Evolutionary conservation across 2,329 filamentous ascomycete species (phyloP), one percentile per base, ranked within the genome.

Genomic region (Exserohilum rostratum): DNA sequence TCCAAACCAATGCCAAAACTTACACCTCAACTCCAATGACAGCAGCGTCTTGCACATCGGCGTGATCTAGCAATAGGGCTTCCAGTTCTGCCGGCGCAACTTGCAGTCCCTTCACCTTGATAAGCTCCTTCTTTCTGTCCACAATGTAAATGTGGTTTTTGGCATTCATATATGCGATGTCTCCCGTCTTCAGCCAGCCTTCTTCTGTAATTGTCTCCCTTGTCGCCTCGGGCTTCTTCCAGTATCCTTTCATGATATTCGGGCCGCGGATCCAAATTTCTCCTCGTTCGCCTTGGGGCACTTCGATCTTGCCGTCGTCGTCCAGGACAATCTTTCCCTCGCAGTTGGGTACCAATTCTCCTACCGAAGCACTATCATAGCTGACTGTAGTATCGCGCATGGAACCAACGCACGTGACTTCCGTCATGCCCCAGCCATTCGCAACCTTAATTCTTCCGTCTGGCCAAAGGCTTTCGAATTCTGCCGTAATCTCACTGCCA

Each of bases 361-460:
- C 90, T 1, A 93, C 89, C 2, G 65, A 80, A 65, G 72, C 75
- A 27, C 78, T 77, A 2, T 69, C 59, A 3, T 74, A 76, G 5
- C 67, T 73, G 52, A 83, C 72, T 1, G 68, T 77, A 0, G 86
- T 83, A 58, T 89, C 80, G 82, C 87, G 92, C 6, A 81, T 81
- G 11, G 90, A 81, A 15, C 84, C 80, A 0, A 88, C 86, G 72
- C 90, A 93, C 0, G 90, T 95, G 2, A 79, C 76, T 69, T 95
- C 91, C 1, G 91, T 95, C 91, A 96, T 93, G 5, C 91, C 91
- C 89, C 90, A 96, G 3, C 90, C 91, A 73, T 93, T 90, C 68
- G 82, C 83, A 25, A 87, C 69, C 61, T 82, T 82, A 20, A 85
- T 73, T 18, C 73, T 67, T 12, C 79, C 77, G 1, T 61, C 68